A percentile compares a stretch with the other conserved stretches of the same genome.
Conservation (phyloP, 305 asterid genomes). For the Ilex paraguariensis region DNA sequence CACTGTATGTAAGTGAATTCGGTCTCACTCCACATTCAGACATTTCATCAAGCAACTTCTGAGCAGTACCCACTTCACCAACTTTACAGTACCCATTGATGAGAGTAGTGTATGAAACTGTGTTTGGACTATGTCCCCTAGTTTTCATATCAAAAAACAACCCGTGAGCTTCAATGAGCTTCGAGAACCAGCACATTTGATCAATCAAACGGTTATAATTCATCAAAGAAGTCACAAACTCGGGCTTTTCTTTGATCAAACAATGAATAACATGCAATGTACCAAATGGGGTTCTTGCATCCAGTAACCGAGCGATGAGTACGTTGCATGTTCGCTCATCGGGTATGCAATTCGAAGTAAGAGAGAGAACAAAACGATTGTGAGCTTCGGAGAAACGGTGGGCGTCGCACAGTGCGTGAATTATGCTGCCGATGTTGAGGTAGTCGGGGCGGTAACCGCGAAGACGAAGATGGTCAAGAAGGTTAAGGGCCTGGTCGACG, state of each 20-base stretch:
- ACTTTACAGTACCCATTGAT: slow-evolving; percentile 49
- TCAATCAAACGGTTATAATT: slow-evolving; percentile 71
- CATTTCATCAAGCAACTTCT: slow-evolving; percentile 80
- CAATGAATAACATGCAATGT: slow-evolving; percentile 44
- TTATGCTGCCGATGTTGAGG: slow-evolving; percentile 55
- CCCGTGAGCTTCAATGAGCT: slow-evolving; percentile 47
- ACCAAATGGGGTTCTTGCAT: slow-evolving; percentile 34
- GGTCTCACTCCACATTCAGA: slow-evolving; percentile 39
- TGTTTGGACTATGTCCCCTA: slow-evolving; percentile 61
- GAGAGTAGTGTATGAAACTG: slow-evolving; percentile 69
- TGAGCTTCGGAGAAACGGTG: slow-evolving; percentile 69
- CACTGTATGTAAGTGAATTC: slow-evolving; percentile 55
- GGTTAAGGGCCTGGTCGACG: slow-evolving; percentile 55
- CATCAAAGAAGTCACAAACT: slow-evolving; percentile 69
- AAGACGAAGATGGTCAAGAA: slow-evolving; percentile 42
- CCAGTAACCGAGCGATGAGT: slow-evolving; percentile 58
- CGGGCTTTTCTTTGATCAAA: slow-evolving; percentile 46
- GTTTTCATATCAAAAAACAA: slow-evolving; percentile 48
- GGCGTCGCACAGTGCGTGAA: slow-evolving; percentile 63
- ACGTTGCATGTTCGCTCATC: slow-evolving; percentile 82
- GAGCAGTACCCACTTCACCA: slow-evolving; percentile 42
- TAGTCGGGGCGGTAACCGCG: slow-evolving; percentile 58
- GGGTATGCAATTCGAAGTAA: slow-evolving; percentile 32
- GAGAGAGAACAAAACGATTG: slow-evolving; percentile 26
- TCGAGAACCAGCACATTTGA: slow-evolving; percentile 42